Evolutionary conservation across 2,329 filamentous ascomycete species (phyloP), one percentile per base, ranked within the genome.

Genomic region (Hymenoscyphus linearis): DNA sequence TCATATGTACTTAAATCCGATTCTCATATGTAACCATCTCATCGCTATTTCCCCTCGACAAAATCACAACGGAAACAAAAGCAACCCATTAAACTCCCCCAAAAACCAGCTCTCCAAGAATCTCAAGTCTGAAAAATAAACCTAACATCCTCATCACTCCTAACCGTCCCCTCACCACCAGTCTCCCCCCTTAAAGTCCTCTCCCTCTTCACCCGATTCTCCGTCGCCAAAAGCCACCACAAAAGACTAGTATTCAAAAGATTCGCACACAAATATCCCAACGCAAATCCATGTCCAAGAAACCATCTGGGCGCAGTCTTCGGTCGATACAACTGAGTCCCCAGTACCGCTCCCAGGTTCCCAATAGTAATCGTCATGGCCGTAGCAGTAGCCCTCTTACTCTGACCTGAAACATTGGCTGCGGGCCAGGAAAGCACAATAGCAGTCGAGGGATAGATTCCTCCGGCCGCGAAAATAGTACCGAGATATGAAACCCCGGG

Each of bases 291-390:
- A 71, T 91, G 87, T 0, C 88, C 88, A 0, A 90, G 76, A 55
- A 86, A 77, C 67, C 84, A 90, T 35, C 85, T 76, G 1, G 87
- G 88, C 0, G 79, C 82, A 31, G 85, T 83, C 1, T 79, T 76
- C 0, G 79, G 76, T 1, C 87, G 78, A 71, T 90, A 90, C 1
- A 91, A 71, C 72, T 91, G 87, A 1, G 87, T 90, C 0, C 87
- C 87, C 26, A 91, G 67, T 0, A 90, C 85, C 0, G 85, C 86
- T 0, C 87, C 87, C 1, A 87, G 70, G 65, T 89, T 90, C 0
- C 87, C 88, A 57, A 90, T 85, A 10, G 83, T 86, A 61, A 90
- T 89, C 67, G 89, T 86, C 81, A 90, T 84, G 0, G 84, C 87
- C 55, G 86, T 89, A 2, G 84, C 85, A 3, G 86, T 84, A 0